Conservation (phyloP, 139 green algal genomes). For the Parachlorella kessleri region DNA sequence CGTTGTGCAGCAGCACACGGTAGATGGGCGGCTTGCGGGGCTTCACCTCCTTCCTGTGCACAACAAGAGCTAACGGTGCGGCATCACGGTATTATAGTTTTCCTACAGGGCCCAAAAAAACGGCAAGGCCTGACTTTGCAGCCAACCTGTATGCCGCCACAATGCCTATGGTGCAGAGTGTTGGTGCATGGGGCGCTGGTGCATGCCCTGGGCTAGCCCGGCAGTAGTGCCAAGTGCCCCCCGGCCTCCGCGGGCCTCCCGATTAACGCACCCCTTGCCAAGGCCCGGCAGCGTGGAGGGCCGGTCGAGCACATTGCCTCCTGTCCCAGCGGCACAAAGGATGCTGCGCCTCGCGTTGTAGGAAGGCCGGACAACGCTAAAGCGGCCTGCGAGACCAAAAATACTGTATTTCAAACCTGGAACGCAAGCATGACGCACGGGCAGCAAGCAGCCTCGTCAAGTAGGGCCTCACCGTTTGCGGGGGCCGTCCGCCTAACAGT, state of each 20-base stretch:
- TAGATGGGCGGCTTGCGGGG: constrained; percentile 69
- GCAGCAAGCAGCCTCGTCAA: too few species aligned
- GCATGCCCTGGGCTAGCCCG: too few species aligned
- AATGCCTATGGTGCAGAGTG: not conserved
- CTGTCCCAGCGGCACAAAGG: not conserved
- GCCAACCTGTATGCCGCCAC: not conserved
- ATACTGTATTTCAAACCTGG: too few species aligned
- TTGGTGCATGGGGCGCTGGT: too few species aligned
- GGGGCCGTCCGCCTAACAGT: too few species aligned
- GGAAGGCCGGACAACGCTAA: too few species aligned
- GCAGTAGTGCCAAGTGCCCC: too few species aligned
- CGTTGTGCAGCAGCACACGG: constrained; percentile 91
- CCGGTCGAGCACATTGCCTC: constrained; percentile 22
- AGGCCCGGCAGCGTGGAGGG: not conserved
- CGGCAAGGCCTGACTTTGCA: not conserved
- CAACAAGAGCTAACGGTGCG: not conserved
- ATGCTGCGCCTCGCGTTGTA: too few species aligned
- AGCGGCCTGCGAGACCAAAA: too few species aligned
- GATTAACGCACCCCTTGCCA: not conserved
- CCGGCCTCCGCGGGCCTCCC: too few species aligned
- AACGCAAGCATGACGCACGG: too few species aligned
- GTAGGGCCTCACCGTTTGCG: too few species aligned
- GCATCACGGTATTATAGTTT: not conserved
- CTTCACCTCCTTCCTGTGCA: not conserved
- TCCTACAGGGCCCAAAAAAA: not conserved